Evolutionary conservation across 306 rosid species (phyloP), one percentile per base, ranked within the genome.

Genomic region (Cucumis hystrix): DNA sequence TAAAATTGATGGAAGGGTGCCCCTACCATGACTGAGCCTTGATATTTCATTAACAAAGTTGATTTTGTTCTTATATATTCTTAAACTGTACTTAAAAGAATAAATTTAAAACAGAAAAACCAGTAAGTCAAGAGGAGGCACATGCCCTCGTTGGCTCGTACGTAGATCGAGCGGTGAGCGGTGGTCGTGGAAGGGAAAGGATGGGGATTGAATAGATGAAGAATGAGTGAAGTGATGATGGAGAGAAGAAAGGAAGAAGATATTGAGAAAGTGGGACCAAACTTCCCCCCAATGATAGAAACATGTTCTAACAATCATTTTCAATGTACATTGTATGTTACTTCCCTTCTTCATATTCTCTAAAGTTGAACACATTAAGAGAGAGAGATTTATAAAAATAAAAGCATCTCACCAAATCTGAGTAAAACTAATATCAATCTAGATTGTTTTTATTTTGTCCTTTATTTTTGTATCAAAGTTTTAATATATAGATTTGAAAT

Each of bases 251-350:
- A 25, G 10, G 10, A 0, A 37, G 49, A 69, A 41, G 20, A 45
- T 43, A 47, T 47, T 47, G 37, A 49, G 59, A 28, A 14, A 71
- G 72, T 4, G 69, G 65, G 80, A 8, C 79, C 62, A 41, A 37
- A 4, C 21, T 59, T 52, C 82, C 75, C 82, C 75, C 71, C 80
- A 79, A 78, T 82, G 75, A 85, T 28, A 75, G 25, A 79, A 81
- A 77, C 83, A 83, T 83, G 78, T 80, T 79, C 49, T 10, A 76
- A 55, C 90, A 77, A 86, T 89, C 84, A 78, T 79, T 77, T 79
- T 79, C 73, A 63, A 35, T 20, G 51, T 56, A 77, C 77, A 79
- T 54, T 61, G 77, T 41, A 25, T 17, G 45, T 41, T 37, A 82
- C 30, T 66, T 66, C 52, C 52, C 15, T 51, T 51, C n/a, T 33